Percentiles rank a stretch among this genome's conserved stretches.
Conservation (phyloP, 768 basidiomycete genomes). For the Asterophora lycoperdoides region DNA sequence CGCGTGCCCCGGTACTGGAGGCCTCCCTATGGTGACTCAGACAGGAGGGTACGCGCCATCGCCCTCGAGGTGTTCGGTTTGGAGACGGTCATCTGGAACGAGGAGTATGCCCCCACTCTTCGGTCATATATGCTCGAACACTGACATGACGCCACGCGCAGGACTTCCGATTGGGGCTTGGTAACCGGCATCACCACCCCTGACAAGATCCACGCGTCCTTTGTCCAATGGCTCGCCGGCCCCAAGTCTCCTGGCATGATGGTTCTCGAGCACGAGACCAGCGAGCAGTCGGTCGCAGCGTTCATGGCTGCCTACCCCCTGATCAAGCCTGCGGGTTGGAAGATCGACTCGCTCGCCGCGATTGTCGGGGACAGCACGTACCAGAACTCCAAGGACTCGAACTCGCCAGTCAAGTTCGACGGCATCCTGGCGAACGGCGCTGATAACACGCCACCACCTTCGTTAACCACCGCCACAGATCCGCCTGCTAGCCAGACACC, state of each 20-base stretch:
- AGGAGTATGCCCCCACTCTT: slow-evolving; percentile 52
- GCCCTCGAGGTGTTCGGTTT: slow-evolving; percentile 85
- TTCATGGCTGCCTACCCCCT: slow-evolving; percentile 66
- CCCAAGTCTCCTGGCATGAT: slow-evolving; percentile 76
- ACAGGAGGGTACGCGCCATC: slow-evolving; percentile 80
- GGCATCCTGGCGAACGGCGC: slow-evolving; percentile 18
- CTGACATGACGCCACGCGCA: slow-evolving; percentile 21
- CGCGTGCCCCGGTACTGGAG: slow-evolving; percentile 71
- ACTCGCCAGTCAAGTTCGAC: slow-evolving; percentile 26
- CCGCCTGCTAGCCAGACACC: not conserved
- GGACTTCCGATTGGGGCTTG: slow-evolving; percentile 76
- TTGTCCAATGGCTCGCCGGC: slow-evolving; percentile 54
- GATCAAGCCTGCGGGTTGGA: slow-evolving; percentile 71
- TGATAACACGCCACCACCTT: not conserved
- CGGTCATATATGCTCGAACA: not conserved
- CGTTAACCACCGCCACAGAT: not conserved
- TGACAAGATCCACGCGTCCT: slow-evolving; percentile 39
- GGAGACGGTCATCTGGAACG: slow-evolving; percentile 85
- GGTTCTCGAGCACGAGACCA: slow-evolving; percentile 82
- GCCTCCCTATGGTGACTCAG: slow-evolving; percentile 84
- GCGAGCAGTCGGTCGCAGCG: slow-evolving; percentile 50
- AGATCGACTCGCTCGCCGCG: slow-evolving; percentile 49
- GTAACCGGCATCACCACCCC: slow-evolving; percentile 39
- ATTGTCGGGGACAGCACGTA: slow-evolving; percentile 39
- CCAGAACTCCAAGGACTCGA: slow-evolving; percentile 40